Conservation (phyloP, 768 basidiomycete species). For the Tulasnella sp. region DNA sequence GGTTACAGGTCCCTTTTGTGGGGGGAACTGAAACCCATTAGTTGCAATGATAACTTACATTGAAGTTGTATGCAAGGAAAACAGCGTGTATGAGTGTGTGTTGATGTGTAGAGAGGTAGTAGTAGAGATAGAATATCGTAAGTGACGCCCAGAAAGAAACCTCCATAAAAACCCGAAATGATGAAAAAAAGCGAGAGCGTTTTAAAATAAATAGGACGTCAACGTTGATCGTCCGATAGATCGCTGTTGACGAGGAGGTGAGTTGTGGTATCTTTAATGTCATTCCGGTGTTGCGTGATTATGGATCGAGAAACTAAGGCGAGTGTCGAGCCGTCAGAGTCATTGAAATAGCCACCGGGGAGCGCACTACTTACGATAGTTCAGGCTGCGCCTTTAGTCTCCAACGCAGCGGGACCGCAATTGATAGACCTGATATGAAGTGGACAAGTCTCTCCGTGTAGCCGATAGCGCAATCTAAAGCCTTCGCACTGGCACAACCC, state of each 20-base stretch:
- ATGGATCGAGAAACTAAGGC: neutral
- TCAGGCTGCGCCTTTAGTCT: neutral
- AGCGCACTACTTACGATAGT: neutral
- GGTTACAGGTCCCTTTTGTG: neutral
- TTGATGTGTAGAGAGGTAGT: neutral
- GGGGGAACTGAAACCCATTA: neutral
- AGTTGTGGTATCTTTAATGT: neutral
- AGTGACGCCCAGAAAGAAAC: neutral
- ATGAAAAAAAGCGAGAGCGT: neutral
- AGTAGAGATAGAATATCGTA: neutral
- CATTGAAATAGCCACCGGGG: neutral
- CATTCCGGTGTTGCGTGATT: neutral
- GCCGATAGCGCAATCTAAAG: neutral
- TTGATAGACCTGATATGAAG: neutral
- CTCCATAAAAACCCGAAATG: neutral
- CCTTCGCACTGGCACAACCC: conserved; percentile 7
- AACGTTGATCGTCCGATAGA: no score
- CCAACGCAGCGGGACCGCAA: neutral
- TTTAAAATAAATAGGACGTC: neutral
- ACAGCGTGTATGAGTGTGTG: conserved; percentile 4
- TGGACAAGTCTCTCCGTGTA: neutral
- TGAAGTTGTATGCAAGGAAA: conserved; percentile 9
- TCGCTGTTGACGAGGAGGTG: neutral
- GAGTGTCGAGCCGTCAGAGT: neutral
- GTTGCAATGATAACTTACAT: conserved; percentile 6